These are phyloP conservation scores for Aquilaria agallochum DNA, from an alignment of 441 rosid genomes.

Conservation along the genomic window DNA sequence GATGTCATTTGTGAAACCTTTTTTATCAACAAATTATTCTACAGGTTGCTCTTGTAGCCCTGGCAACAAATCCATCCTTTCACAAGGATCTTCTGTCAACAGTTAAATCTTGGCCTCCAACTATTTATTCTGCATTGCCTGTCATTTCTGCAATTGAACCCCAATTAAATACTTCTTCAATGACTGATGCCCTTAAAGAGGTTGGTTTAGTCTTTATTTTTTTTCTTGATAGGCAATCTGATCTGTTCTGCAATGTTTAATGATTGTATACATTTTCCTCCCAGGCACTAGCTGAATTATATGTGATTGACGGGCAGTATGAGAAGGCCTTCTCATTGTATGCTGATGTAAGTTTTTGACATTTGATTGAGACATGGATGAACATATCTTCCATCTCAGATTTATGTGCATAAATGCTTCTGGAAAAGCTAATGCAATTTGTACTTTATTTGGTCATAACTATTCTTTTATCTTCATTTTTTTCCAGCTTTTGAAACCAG, in stretches of 20 bases:
- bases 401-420: background rate
- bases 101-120: constrained; percentile 93
- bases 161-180: constrained; percentile 90
- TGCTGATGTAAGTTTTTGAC: constrained; percentile 86
- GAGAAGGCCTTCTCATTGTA: constrained; percentile 89
- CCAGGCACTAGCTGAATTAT: constrained; percentile 94
- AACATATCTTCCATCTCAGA: background rate
- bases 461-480: constrained; percentile 9
- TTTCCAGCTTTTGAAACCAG: constrained; percentile 95
- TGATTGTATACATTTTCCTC: constrained; percentile 19
- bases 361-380: constrained; percentile 13
- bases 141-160: constrained; percentile 97
- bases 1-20: constrained; percentile 7
- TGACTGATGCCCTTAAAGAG: constrained; percentile 98
- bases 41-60: constrained; percentile 96
- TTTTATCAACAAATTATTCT: constrained; percentile 15
- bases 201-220: constrained; percentile 28
- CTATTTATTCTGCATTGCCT: constrained; percentile 78
- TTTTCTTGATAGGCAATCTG: constrained; percentile 15
- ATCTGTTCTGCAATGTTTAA: constrained; percentile 20
- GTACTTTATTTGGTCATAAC: constrained; percentile 13
- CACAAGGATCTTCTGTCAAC: constrained; percentile 87
- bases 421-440: constrained; percentile 3
- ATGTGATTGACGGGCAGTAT: constrained; percentile 80
- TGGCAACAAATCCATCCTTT: constrained; percentile 86